These are phyloP conservation scores for Metschnikowia santaceciliae DNA, from an alignment of 805 yeast genomes.

Conservation along the genomic window DNA sequence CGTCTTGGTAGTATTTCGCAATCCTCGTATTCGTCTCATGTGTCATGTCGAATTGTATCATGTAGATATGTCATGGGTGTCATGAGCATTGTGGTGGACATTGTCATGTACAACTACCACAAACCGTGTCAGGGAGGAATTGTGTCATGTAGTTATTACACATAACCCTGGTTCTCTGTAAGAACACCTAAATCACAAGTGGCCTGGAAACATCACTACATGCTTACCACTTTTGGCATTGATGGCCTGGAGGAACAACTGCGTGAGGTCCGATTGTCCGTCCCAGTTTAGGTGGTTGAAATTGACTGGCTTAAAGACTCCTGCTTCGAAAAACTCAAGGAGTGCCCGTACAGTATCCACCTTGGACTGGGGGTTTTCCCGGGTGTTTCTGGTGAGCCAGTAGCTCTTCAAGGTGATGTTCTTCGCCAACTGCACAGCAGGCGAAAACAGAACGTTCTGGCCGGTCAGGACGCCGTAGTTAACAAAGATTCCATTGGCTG, in stretches of 20 bases:
- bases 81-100: no score
- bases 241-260: slow-evolving; percentile 10
- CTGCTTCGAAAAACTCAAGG: slow-evolving; percentile 53
- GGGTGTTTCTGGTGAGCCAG: slow-evolving; percentile 29
- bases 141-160: no score
- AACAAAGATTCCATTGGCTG: slow-evolving; percentile 25
- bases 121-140: no score
- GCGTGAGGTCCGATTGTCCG: slow-evolving; percentile 8
- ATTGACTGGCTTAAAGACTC: slow-evolving; percentile 50
- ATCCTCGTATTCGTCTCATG: neutral
- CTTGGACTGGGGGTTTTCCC: slow-evolving; percentile 52
- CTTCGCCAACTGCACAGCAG: slow-evolving; percentile 27
- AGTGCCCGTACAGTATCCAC: slow-evolving; percentile 51
- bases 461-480: slow-evolving; percentile 27
- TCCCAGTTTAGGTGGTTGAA: slow-evolving; percentile 36
- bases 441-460: slow-evolving; percentile 17
- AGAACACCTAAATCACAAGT: no score
- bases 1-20: no score
- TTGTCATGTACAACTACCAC: no score
- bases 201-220: slow-evolving; percentile 11
- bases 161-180: no score
- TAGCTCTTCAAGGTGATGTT: slow-evolving; percentile 27
- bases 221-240: slow-evolving; percentile 10
- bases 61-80: no score
- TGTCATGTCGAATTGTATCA: no score